These are phyloP conservation scores for Ceratobasidium sp. DNA, from an alignment of 1,284 basidiomycete species.

Conservation along the genomic window DNA sequence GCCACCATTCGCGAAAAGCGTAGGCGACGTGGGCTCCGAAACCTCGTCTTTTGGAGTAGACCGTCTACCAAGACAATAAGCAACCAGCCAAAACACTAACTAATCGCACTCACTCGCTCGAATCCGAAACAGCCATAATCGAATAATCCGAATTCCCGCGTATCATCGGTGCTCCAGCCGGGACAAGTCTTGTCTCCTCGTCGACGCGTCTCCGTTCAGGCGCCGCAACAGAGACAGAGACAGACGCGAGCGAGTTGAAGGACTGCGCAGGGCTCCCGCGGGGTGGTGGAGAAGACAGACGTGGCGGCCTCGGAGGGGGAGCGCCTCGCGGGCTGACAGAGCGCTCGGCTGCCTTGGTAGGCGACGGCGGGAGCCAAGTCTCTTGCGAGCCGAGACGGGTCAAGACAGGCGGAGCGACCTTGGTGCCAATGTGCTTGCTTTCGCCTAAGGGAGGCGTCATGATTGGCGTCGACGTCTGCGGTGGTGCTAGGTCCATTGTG, in stretches of 20 bases:
- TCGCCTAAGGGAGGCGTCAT: slow-evolving; percentile 42
- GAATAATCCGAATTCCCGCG: slow-evolving; percentile 42
- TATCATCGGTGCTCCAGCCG: background rate
- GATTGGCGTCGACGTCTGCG: slow-evolving; percentile 8
- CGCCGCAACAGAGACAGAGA: background rate
- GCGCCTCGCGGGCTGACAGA: slow-evolving; percentile 12
- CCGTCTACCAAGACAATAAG: slow-evolving; percentile 15
- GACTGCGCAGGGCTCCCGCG: slow-evolving; percentile 5
- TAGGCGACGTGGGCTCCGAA: background rate
- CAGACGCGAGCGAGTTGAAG: slow-evolving; percentile 23
- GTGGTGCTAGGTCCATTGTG: background rate
- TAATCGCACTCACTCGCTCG: slow-evolving; percentile 27
- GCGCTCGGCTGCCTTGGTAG: slow-evolving; percentile 1
- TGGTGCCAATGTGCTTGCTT: slow-evolving; percentile 40
- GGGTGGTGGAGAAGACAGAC: slow-evolving; percentile 38
- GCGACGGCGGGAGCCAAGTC: slow-evolving; percentile 3
- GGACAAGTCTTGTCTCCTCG: background rate
- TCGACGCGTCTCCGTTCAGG: background rate
- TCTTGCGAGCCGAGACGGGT: slow-evolving; percentile 34
- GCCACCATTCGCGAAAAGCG: background rate
- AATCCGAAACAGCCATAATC: slow-evolving; percentile 39
- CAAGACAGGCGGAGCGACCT: slow-evolving; percentile 43
- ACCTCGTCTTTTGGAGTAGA: background rate
- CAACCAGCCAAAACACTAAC: background rate
- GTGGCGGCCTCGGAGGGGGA: slow-evolving; percentile 17